phyloP scores from a whole-genome alignment of 1,139 yeast genomes.

The Spencermartinsiella ligniputridi region DNA sequence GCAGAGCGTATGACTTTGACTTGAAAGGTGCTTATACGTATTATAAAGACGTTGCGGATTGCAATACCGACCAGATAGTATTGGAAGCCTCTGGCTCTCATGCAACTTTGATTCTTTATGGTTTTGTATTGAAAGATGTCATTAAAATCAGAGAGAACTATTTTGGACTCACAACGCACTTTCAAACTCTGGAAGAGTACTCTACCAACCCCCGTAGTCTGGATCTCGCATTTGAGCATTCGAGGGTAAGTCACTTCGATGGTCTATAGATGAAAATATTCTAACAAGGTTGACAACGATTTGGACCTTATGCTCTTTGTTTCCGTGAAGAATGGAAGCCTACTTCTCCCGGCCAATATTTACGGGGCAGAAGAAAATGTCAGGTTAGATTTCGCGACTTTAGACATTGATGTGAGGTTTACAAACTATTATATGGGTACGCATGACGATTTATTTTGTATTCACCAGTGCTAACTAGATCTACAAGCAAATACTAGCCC shows the following conservation, averaged over 20 bases:
- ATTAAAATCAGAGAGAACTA: slow-evolving; percentile 82
- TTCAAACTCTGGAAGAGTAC: slow-evolving; percentile 82
- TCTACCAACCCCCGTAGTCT: slow-evolving; percentile 29
- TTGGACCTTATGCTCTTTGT: slow-evolving; percentile 71
- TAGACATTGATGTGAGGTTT: slow-evolving; percentile 76
- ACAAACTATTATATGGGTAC: slow-evolving; percentile 92
- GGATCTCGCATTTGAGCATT: slow-evolving; percentile 13
- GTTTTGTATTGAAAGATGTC: slow-evolving; percentile 70
- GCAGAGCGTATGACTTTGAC: slow-evolving; percentile 58
- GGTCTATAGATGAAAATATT: neutral
- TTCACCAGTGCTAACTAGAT: slow-evolving; percentile 19
- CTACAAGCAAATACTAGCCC: slow-evolving; percentile 38
- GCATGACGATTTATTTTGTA: slow-evolving; percentile 22
- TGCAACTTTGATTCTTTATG: slow-evolving; percentile 69
- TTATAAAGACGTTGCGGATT: slow-evolving; percentile 53
- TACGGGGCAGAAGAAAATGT: slow-evolving; percentile 63
- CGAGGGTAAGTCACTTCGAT: slow-evolving; percentile 24
- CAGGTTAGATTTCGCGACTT: slow-evolving; percentile 57
- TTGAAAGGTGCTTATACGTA: slow-evolving; percentile 66
- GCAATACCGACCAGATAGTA: slow-evolving; percentile 64
- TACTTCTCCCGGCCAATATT: slow-evolving; percentile 67
- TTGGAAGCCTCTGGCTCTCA: slow-evolving; percentile 62
- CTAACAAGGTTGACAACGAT: slow-evolving; percentile 58
- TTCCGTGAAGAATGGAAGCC: slow-evolving; percentile 62
- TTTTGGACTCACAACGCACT: slow-evolving; percentile 81